Evolutionary conservation across 495 filamentous ascomycete genomes (phyloP).

Genomic region (Sordaria brevicollis): DNA sequence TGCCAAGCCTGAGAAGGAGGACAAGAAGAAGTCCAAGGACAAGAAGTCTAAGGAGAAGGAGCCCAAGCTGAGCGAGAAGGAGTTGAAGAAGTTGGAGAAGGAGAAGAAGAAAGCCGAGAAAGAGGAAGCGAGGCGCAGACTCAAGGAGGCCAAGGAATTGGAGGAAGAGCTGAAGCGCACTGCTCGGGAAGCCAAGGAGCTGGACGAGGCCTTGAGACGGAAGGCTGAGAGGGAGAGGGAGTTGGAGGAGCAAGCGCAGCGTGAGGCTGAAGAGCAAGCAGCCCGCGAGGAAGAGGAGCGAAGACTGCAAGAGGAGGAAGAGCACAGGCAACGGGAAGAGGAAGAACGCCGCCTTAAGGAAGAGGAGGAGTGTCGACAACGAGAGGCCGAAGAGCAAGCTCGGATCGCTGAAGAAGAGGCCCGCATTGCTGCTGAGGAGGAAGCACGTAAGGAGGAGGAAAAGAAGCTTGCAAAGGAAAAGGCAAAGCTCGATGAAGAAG

Average conservation of each 20-base stretch:
- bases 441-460: slow-evolving; percentile 5
- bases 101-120: slow-evolving; percentile 27
- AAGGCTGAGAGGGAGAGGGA: slow-evolving; percentile 22
- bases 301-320: slow-evolving; percentile 24
- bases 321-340: slow-evolving; percentile 15
- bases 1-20: slow-evolving; percentile 12
- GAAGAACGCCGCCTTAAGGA: background rate
- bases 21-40: slow-evolving; percentile 9
- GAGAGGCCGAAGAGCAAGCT: background rate
- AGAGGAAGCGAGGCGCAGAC: slow-evolving; percentile 25
- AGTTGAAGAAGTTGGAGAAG: slow-evolving; percentile 20
- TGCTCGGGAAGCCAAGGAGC: slow-evolving; percentile 25
- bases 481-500: slow-evolving; percentile 18
- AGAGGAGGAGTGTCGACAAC: background rate
- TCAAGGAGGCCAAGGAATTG: slow-evolving; percentile 21
- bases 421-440: slow-evolving; percentile 4
- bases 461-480: background rate
- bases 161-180: slow-evolving; percentile 14
- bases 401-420: slow-evolving; percentile 3
- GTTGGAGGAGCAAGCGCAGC: slow-evolving; percentile 16
- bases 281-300: slow-evolving; percentile 23
- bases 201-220: slow-evolving; percentile 8
- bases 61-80: slow-evolving; percentile 20
- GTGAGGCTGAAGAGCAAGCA: slow-evolving; percentile 22
- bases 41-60: slow-evolving; percentile 18